Evolutionary conservation across 306 rosid species (phyloP).

Genomic region (Quercus wislizeni): DNA sequence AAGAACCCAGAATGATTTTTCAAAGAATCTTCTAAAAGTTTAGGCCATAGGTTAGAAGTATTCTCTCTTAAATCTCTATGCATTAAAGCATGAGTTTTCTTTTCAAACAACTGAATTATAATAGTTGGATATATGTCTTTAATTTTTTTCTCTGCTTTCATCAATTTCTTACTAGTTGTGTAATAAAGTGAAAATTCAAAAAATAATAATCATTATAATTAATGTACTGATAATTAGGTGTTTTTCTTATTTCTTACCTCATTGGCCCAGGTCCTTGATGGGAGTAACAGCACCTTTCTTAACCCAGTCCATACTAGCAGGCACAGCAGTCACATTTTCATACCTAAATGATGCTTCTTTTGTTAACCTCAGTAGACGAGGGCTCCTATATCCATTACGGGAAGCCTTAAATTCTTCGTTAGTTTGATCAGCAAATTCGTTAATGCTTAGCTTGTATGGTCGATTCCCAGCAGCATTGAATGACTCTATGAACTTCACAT

Average conservation of each 20-base stretch:
- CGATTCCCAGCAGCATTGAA: conserved; percentile 27
- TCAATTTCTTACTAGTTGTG: too few relatives aligned
- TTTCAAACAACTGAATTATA: too few relatives aligned
- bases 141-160: too few relatives aligned
- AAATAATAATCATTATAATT: too few relatives aligned
- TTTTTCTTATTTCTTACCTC: conserved; percentile 7
- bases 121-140: too few relatives aligned
- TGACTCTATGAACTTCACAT: conserved; percentile 24
- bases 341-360: background rate
- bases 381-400: conserved; percentile 7
- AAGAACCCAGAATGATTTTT: too few relatives aligned
- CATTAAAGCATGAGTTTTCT: too few relatives aligned
- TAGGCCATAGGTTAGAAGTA: too few relatives aligned
- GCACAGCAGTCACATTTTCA: background rate
- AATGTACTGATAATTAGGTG: background rate
- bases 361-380: background rate
- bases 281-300: conserved; percentile 17
- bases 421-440: conserved; percentile 24
- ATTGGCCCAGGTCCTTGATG: background rate
- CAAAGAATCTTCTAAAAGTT: too few relatives aligned
- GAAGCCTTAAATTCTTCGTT: conserved; percentile 25
- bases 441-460: conserved; percentile 32
- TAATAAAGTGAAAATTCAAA: too few relatives aligned
- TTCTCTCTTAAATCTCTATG: too few relatives aligned
- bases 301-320: conserved; percentile 11